Evolutionary conservation across 768 basidiomycete genomes (phyloP), one percentile per base, ranked within the genome.

Genomic region (Xerocomellus chrysenteron): DNA sequence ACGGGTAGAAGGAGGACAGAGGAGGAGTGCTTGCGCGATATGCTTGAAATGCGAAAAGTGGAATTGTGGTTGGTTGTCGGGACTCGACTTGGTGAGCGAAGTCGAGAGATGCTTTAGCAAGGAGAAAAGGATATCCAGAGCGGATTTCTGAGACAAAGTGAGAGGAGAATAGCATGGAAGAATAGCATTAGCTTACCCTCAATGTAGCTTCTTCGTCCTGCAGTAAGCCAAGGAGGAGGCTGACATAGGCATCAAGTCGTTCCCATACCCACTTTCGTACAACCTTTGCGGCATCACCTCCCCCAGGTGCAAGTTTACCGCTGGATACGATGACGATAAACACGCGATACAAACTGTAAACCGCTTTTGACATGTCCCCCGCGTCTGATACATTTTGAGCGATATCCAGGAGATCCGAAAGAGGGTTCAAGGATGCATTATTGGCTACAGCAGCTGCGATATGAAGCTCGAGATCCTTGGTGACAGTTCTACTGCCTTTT

Each of bases 191-290:
- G 73, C 88, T 55, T 65, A 95, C 94, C 67, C 88, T 78, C 32
- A 98, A 67, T 11, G 78, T 73, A 43, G 85, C 79, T 67, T 98
- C 94, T 21, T 87, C 82, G 60, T 93, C 90, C 66, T 88, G 81
- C 59, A 96, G 65, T 30, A 95, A 69, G 2, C 86, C 82, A 16
- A 78, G 79, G 47, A 97, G 75, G 47, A 90, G 79, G 32, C 83
- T 80, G 43, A 85, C 80, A 71, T 88, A 98, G 2, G 79, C 74
- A 50, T 87, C 81, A 48, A 95, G 74, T 42, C 85, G 78, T 57
- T 87, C 91, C 78, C 84, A 84, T 48, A 94, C 73, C 95, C 95
- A 98, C 26, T 78, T 75, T 59, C 86, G 83, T 8, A 94, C 89
- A 12, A 77, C 68, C 56, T 76, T 78, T 40, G 82, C 80, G 16